Base-by-base conservation (phyloP, 192 early-diverging fungal genomes). In the Coemansia sp. region DNA sequence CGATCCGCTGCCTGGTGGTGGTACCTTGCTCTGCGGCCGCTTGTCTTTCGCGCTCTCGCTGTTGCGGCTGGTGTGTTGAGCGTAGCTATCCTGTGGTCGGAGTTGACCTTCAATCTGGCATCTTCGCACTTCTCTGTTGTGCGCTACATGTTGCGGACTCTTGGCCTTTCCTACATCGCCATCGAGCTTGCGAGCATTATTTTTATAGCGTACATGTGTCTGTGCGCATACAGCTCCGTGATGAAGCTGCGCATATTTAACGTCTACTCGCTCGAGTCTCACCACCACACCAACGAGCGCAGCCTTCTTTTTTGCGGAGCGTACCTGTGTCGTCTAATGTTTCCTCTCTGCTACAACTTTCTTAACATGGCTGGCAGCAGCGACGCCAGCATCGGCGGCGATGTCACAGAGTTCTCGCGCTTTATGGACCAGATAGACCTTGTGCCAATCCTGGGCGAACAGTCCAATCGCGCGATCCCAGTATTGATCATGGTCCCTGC, bases 341-440 rank as follows among this genome's bases (percentile, higher is more conserved):
- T 89, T 27, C 96, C 96, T 8, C 84, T 98, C 36, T 95, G 93
- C 66, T 97, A 97, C 82, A 98, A 98, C 75, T 97, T 93, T 66
- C 83, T 97, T 24, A 95, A 92, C 51, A 82, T 82, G 80, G 75
- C 80, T 4, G 80, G 80, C 22, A 63, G 64, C 17, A 27, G 29
- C 30, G 59, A 59, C 57, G 27, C 51, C 23, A 83, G 91, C n/a
- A 68, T 73, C 51, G 78, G 77, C 57, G 75, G 76, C 39, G 78
- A 84, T 54, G 72, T 64, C 33, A 85, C 88, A 8, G 82, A 85
- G 21, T 88, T 89, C 65, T 54, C 72, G 17, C 64, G 84, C 76
- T 88, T 90, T 64, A 92, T 92, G 89, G 90, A 90, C 19, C 80
- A 85, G 50, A 92, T 93, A 29, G 91, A 94, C 65, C 79, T 98